Conservation (phyloP, 805 yeast species). For the Yarrowia hollandica region DNA sequence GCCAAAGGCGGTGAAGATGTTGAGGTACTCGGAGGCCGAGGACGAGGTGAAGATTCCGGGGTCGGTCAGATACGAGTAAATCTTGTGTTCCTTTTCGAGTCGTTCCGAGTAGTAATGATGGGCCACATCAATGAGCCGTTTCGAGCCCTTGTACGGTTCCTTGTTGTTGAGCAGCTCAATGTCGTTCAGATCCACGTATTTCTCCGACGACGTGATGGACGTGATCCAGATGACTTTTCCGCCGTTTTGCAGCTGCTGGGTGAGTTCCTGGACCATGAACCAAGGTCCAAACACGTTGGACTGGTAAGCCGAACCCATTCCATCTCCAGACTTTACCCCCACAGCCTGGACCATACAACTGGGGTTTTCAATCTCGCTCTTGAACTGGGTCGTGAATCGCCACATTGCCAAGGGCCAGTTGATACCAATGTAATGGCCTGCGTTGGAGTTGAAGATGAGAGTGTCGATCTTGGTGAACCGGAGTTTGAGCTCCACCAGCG, state of each 20-base stretch:
- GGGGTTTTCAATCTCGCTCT: conserved; percentile 85
- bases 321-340: conserved; percentile 76
- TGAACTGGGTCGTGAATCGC: conserved; percentile 65
- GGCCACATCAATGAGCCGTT: conserved; percentile 77
- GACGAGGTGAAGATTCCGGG: conserved; percentile 93
- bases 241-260: conserved; percentile 54
- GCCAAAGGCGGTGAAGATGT: conserved; percentile 76
- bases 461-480: conserved; percentile 71
- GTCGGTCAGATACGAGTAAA: conserved; percentile 76
- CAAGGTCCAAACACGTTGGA: conserved; percentile 97
- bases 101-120: conserved; percentile 68
- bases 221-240: conserved; percentile 84
- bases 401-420: conserved; percentile 78
- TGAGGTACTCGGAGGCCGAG: conserved; percentile 68
- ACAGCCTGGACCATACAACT: conserved; percentile 77
- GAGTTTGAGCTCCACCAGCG: conserved; percentile 66
- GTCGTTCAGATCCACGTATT: conserved; percentile 71
- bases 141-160: conserved; percentile 88
- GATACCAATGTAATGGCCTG: conserved; percentile 81
- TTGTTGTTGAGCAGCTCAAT: conserved; percentile 63
- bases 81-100: conserved; percentile 51
- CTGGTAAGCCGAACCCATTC: conserved; percentile 84
- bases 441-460: conserved; percentile 85
- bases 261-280: conserved; percentile 69
- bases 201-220: conserved; percentile 76